Percentiles rank a stretch among this genome's conserved stretches.
phyloP scores from a whole-genome alignment of 2,329 filamentous ascomycete species.

The Ophiocordyceps unilateralis region DNA sequence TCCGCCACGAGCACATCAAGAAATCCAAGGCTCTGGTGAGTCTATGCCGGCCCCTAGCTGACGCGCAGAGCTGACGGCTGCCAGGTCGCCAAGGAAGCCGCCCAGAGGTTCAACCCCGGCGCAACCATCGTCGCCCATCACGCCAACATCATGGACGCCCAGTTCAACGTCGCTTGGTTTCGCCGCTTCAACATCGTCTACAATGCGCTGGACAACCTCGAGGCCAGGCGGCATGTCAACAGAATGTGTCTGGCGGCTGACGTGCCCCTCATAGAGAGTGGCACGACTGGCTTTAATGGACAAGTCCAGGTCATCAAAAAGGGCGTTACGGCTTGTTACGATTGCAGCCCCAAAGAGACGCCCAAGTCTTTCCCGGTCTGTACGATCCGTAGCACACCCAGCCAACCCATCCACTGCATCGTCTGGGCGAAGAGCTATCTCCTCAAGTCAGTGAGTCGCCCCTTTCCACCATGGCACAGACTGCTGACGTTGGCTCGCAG shows the following conservation, averaged over 20 bases:
- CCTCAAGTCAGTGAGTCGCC: constrained; percentile 40
- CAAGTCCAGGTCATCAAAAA: constrained; percentile 95
- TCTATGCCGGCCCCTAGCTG: constrained; percentile 4
- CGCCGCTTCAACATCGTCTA: constrained; percentile 70
- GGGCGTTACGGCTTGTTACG: constrained; percentile 85
- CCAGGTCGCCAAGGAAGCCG: constrained; percentile 83
- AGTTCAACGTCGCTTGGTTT: constrained; percentile 85
- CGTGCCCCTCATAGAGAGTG: constrained; percentile 85
- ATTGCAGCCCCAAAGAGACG: constrained; percentile 76
- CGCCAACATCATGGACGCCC: constrained; percentile 80
- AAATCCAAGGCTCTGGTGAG: constrained; percentile 83
- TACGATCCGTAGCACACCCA: constrained; percentile 91
- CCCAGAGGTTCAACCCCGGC: constrained; percentile 74
- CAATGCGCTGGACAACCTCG: constrained; percentile 92
- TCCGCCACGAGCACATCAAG: constrained; percentile 93
- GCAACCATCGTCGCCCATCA: constrained; percentile 79
- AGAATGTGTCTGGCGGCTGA: constrained; percentile 90
- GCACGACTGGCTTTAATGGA: constrained; percentile 93
- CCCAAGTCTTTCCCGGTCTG: constrained; percentile 93
- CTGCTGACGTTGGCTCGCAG: constrained; percentile 2
- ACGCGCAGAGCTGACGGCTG: constrained; percentile 5
- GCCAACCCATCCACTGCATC: constrained; percentile 94
- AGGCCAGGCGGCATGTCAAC: constrained; percentile 88
- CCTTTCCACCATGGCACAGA: neutral
- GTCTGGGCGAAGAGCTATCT: constrained; percentile 98